Conservation (phyloP, 306 rosid species). For the Abrus precatorius region DNA sequence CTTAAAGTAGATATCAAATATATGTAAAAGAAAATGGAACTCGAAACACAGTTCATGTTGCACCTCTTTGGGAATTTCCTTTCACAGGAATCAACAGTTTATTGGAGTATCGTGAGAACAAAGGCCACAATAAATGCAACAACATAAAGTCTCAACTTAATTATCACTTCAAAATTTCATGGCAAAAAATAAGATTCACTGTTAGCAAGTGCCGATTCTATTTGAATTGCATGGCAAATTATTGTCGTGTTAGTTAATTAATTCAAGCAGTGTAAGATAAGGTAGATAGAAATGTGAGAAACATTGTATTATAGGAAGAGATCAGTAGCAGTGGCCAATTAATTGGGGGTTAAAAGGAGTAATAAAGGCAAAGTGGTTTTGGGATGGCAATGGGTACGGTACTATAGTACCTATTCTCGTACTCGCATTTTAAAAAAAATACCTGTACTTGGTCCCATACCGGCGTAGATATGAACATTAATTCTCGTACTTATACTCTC, state of each 20-base stretch:
- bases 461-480: too few species aligned
- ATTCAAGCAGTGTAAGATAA: background rate
- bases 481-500: too few species aligned
- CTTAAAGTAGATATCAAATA: background rate
- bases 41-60: background rate
- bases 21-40: background rate
- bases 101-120: background rate
- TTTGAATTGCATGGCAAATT: background rate
- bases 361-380: background rate
- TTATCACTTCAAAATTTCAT: background rate
- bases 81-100: background rate
- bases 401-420: too few species aligned
- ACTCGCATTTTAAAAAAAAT: too few species aligned
- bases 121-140: background rate
- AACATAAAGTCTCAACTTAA: background rate
- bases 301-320: background rate
- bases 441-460: too few species aligned
- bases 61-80: constrained; percentile 3
- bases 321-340: background rate
- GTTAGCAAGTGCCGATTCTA: background rate
- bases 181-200: background rate
- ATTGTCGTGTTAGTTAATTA: background rate
- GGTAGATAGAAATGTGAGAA: background rate
- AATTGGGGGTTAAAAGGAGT: too few species aligned
- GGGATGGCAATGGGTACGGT: too few species aligned